phyloP scores from a whole-genome alignment of 192 early-diverging fungal genomes.

The Coemansia sp. region DNA sequence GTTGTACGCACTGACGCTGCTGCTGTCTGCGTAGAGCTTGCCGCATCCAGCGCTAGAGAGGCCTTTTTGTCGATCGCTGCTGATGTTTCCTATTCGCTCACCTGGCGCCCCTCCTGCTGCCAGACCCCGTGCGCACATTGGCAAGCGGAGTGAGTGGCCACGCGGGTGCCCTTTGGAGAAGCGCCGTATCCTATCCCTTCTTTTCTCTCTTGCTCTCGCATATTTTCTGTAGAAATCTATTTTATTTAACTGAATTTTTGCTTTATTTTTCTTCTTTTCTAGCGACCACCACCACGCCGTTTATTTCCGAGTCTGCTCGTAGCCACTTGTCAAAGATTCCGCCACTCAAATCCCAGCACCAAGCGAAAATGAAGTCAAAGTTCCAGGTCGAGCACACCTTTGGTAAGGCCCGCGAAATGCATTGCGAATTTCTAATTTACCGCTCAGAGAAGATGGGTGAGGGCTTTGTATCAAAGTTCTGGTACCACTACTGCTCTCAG shows the following conservation, averaged over 20 bases:
- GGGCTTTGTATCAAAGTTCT: background rate
- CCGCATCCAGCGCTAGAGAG: background rate
- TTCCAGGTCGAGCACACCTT: slow-evolving; percentile 97
- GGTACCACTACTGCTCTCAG: background rate
- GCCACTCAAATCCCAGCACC: background rate
- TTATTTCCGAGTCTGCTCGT: background rate
- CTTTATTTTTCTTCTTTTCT: slow-evolving; percentile 2
- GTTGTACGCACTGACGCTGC: background rate
- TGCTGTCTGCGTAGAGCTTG: slow-evolving; percentile 8
- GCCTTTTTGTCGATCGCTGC: slow-evolving; percentile 9
- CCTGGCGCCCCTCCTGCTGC: background rate
- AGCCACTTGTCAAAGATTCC: background rate
- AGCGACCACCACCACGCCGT: background rate
- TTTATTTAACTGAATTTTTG: slow-evolving; percentile 5
- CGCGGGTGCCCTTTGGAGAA: slow-evolving; percentile 5
- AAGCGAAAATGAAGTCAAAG: slow-evolving; percentile 71
- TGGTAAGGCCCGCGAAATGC: slow-evolving; percentile 58
- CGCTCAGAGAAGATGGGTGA: background rate
- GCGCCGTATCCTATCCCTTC: background rate
- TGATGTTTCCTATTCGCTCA: slow-evolving; percentile 10
- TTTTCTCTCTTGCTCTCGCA: slow-evolving; percentile 9
- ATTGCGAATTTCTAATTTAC: background rate
- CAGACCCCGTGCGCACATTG: slow-evolving; percentile 5
- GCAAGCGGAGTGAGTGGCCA: background rate
- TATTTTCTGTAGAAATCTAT: slow-evolving; percentile 1